phyloP scores from a whole-genome alignment of 441 rosid species.

The Theobroma grandiflorum region DNA sequence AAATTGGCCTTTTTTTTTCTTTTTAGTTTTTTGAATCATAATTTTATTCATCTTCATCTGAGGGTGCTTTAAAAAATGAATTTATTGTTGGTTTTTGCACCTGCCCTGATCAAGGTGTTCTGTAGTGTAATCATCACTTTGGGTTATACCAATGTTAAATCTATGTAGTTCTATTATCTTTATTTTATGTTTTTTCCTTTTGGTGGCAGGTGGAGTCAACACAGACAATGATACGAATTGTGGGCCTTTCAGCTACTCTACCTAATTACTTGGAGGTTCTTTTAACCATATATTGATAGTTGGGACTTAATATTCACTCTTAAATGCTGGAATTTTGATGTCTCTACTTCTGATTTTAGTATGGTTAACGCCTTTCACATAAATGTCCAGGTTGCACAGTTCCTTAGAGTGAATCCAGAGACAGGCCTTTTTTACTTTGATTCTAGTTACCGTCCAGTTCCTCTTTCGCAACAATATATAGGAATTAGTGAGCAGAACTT shows the following conservation, averaged over 20 bases:
- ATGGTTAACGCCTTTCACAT: constrained; percentile 30
- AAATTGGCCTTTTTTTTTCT: not conserved
- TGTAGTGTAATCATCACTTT: not conserved
- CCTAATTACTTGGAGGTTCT: constrained; percentile 95
- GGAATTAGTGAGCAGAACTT: constrained; percentile 97
- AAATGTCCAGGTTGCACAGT: constrained; percentile 87
- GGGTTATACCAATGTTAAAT: not conserved
- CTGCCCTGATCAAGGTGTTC: constrained; percentile 3
- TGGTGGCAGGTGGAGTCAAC: constrained; percentile 91
- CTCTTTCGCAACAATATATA: constrained; percentile 97
- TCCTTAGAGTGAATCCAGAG: constrained; percentile 93
- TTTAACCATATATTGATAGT: constrained; percentile 8
- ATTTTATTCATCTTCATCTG: constrained; percentile 8
- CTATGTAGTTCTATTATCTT: not conserved
- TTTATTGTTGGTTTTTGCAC: not conserved
- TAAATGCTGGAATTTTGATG: constrained; percentile 5
- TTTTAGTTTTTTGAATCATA: not conserved
- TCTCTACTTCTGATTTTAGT: constrained; percentile 5
- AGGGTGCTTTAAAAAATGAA: constrained; percentile 1
- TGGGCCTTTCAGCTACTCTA: constrained; percentile 98
- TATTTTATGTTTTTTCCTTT: constrained; percentile 23
- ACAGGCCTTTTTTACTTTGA: constrained; percentile 96
- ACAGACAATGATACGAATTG: constrained; percentile 98
- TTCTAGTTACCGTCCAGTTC: constrained; percentile 98
- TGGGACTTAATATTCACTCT: constrained; percentile 19